Evolutionary conservation across 1,139 yeast species (phyloP).

Genomic region (Insectozyma bohioensis): DNA sequence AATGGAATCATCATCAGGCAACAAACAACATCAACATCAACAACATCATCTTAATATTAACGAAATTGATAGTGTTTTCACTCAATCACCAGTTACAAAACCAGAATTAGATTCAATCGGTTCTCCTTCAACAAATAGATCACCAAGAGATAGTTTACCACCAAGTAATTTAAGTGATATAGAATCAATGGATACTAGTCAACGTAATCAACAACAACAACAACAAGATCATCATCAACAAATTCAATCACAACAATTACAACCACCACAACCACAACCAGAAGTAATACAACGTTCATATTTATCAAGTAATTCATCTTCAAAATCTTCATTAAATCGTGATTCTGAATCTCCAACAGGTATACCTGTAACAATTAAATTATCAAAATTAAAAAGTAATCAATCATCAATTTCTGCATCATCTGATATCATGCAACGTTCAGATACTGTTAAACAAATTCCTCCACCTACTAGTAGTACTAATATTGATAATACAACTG

Average conservation of each 20-base stretch:
- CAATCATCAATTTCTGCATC: too few relatives aligned
- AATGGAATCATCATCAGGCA: too few relatives aligned
- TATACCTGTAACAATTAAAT: constrained; percentile 6
- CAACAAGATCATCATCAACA: constrained; percentile 1
- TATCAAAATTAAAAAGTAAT: constrained; percentile 4
- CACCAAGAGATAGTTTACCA: constrained; percentile 10
- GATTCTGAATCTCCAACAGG: too few relatives aligned
- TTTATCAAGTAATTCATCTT: not conserved
- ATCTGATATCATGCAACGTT: too few relatives aligned
- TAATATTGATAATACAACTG: too few relatives aligned
- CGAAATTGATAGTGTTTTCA: too few relatives aligned
- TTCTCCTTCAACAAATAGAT: constrained; percentile 5
- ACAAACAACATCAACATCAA: too few relatives aligned
- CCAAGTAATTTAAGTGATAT: constrained; percentile 11
- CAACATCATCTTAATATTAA: too few relatives aligned
- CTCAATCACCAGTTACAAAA: constrained; percentile 5
- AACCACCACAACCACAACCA: not conserved
- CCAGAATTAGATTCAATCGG: constrained; percentile 11
- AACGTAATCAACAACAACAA: constrained; percentile 2
- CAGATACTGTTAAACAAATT: too few relatives aligned
- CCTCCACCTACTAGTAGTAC: too few relatives aligned
- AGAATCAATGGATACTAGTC: constrained; percentile 7
- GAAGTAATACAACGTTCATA: too few relatives aligned
- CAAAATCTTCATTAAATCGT: constrained; percentile 1
- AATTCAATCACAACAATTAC: too few relatives aligned